Conservation (phyloP, 768 basidiomycete genomes). For the Dentipellis sp. region DNA sequence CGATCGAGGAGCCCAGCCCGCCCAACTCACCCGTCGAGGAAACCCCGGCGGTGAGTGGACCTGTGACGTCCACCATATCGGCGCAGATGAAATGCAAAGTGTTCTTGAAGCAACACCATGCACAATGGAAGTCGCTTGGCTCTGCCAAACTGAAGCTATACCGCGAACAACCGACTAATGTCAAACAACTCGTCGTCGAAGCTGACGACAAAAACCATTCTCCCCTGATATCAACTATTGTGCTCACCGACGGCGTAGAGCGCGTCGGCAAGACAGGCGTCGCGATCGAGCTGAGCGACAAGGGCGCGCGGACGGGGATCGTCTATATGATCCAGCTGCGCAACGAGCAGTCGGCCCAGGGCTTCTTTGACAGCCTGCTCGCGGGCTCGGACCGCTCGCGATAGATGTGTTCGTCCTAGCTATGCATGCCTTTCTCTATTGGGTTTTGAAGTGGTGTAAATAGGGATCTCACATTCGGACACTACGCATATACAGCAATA, state of each 20-base stretch:
- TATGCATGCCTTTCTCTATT: not conserved
- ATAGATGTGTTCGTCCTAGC: not conserved
- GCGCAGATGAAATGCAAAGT: constrained; percentile 98
- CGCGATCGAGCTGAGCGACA: constrained; percentile 90
- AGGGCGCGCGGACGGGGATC: constrained; percentile 86
- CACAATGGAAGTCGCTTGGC: constrained; percentile 97
- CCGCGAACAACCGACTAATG: constrained; percentile 71
- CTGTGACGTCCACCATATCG: constrained; percentile 67
- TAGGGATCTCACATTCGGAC: not conserved
- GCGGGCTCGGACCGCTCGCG: constrained; percentile 72
- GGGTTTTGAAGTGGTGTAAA: not conserved
- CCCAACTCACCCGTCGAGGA: constrained; percentile 73
- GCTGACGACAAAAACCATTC: constrained; percentile 68
- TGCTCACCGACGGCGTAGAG: constrained; percentile 93
- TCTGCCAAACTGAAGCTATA: constrained; percentile 83
- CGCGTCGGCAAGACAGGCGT: constrained; percentile 98
- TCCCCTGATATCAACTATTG: constrained; percentile 89
- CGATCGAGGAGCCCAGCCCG: constrained; percentile 68
- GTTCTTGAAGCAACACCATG: constrained; percentile 90
- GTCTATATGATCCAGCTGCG: constrained; percentile 96
- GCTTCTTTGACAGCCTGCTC: constrained; percentile 79
- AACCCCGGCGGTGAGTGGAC: constrained; percentile 42
- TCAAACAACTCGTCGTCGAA: constrained; percentile 95
- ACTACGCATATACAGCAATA: not conserved
- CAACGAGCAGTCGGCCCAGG: constrained; percentile 78